Percentiles rank a stretch among this genome's conserved stretches.
These are phyloP conservation scores for Annulohypoxylon maeteangense DNA, from an alignment of 495 filamentous ascomycete genomes.

Conservation along the genomic window DNA sequence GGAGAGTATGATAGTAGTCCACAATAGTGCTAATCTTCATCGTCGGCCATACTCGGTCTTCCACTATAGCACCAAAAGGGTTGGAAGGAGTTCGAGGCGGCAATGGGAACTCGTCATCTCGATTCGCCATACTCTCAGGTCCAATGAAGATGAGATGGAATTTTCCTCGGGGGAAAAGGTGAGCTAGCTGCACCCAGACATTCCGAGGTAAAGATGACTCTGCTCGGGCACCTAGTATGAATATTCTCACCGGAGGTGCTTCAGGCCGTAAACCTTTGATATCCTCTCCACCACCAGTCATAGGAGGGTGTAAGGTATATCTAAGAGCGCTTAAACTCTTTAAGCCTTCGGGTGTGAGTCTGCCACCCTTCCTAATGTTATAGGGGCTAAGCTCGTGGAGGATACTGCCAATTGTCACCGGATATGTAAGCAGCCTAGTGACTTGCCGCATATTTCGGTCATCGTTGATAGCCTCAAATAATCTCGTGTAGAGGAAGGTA, in stretches of 20 bases:
- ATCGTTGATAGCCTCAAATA: conserved; percentile 88
- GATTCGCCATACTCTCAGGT: conserved; percentile 91
- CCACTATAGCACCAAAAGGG: conserved; percentile 91
- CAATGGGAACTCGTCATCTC: conserved; percentile 89
- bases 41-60: conserved; percentile 82
- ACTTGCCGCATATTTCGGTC: conserved; percentile 89
- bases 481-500: conserved; percentile 88
- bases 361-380: conserved; percentile 72
- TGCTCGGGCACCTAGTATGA: conserved; percentile 93
- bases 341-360: conserved; percentile 86
- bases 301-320: conserved; percentile 91
- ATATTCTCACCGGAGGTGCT: conserved; percentile 88
- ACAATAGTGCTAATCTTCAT: conserved; percentile 98
- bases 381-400: conserved; percentile 95
- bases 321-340: conserved; percentile 93
- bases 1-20: conserved; percentile 97
- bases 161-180: conserved; percentile 84
- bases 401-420: conserved; percentile 88
- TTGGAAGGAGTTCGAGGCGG: conserved; percentile 84
- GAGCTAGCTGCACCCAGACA: conserved; percentile 89
- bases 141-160: conserved; percentile 95
- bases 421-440: conserved; percentile 92
- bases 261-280: conserved; percentile 83
- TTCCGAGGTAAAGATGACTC: conserved; percentile 95
- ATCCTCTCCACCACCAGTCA: conserved; percentile 74